These are phyloP conservation scores for Lentinula detonsa DNA, from an alignment of 768 basidiomycete genomes.

Conservation along the genomic window DNA sequence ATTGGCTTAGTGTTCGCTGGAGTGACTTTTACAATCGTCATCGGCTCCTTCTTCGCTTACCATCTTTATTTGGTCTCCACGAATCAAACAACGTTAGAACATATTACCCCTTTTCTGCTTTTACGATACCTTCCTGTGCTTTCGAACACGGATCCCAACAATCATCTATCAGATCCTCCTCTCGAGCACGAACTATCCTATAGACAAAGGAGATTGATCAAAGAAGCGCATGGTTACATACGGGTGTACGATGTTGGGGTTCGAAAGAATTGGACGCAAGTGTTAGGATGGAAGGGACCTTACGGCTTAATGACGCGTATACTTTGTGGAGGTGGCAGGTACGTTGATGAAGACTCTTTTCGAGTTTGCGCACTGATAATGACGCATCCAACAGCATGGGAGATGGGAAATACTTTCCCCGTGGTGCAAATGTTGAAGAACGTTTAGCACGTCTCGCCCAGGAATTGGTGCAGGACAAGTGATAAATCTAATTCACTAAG, in stretches of 20 bases:
- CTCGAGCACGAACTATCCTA: conserved; percentile 66
- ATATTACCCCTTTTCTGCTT: conserved; percentile 68
- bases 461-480: conserved; percentile 49
- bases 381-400: conserved; percentile 38
- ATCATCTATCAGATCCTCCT: conserved; percentile 60
- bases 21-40: conserved; percentile 50
- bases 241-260: conserved; percentile 71
- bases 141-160: conserved; percentile 34
- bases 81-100: conserved; percentile 83
- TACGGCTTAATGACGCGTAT: conserved; percentile 49
- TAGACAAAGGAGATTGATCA: conserved; percentile 59
- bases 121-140: conserved; percentile 66
- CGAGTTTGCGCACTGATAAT: not conserved
- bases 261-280: conserved; percentile 63
- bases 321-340: conserved; percentile 62
- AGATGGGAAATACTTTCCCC: conserved; percentile 62
- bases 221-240: conserved; percentile 53
- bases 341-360: conserved; percentile 17
- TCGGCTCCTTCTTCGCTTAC: conserved; percentile 73
- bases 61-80: conserved; percentile 78
- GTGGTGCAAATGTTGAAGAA: conserved; percentile 62
- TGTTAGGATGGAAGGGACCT: conserved; percentile 52
- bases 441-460: conserved; percentile 60
- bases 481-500: not conserved
- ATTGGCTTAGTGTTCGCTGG: conserved; percentile 58